Percentiles rank a stretch among this genome's conserved stretches.
These are phyloP conservation scores for Zygotorulaspora florentina DNA, from an alignment of 805 yeast species.

Conservation along the genomic window DNA sequence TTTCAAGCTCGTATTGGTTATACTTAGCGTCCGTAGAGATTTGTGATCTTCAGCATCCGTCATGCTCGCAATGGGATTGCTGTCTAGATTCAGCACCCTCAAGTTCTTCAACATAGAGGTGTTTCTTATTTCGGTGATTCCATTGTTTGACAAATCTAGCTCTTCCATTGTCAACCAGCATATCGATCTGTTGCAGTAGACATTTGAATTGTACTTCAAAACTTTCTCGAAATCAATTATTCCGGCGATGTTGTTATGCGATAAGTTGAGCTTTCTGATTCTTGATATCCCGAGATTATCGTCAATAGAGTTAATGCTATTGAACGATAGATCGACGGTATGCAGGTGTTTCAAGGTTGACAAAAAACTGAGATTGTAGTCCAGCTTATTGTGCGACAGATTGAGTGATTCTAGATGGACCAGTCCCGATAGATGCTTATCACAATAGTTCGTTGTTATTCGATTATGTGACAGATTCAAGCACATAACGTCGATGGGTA, in stretches of 20 bases:
- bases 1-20: background rate
- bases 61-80: slow-evolving; percentile 19
- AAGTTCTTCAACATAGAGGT: slow-evolving; percentile 17
- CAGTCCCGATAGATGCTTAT: slow-evolving; percentile 11
- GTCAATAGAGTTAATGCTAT: slow-evolving; percentile 19
- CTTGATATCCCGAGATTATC: slow-evolving; percentile 19
- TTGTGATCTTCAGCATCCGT: background rate
- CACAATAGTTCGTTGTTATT: slow-evolving; percentile 16
- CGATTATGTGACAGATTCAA: slow-evolving; percentile 19
- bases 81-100: slow-evolving; percentile 21
- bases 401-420: slow-evolving; percentile 24
- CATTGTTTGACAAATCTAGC: slow-evolving; percentile 25
- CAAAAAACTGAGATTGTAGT: slow-evolving; percentile 14
- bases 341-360: slow-evolving; percentile 18
- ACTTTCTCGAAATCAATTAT: slow-evolving; percentile 25
- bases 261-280: slow-evolving; percentile 18
- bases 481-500: slow-evolving; percentile 15
- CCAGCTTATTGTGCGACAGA: slow-evolving; percentile 20
- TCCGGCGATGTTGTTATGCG: slow-evolving; percentile 24
- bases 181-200: slow-evolving; percentile 1
- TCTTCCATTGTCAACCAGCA: slow-evolving; percentile 21
- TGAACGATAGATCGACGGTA: slow-evolving; percentile 23
- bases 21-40: background rate
- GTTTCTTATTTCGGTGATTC: slow-evolving; percentile 22
- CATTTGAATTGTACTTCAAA: slow-evolving; percentile 9